Percentiles rank a stretch among this genome's conserved stretches.
Conservation (phyloP, 169 alveolate genomes). For the Plasmodium fragile region DNA sequence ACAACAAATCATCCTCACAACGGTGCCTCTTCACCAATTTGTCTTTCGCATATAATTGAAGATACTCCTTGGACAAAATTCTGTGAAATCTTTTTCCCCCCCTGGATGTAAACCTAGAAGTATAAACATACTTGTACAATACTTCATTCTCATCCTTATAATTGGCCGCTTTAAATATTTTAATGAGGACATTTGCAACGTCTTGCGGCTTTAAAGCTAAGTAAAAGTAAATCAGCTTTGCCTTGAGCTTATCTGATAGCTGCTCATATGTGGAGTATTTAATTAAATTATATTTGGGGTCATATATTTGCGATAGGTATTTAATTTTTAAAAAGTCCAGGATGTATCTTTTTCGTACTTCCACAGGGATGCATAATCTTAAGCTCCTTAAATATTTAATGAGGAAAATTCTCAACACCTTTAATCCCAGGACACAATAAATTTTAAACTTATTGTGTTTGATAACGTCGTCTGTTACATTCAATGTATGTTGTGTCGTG, state of each 20-base stretch:
- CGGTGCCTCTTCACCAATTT: conserved; percentile 38
- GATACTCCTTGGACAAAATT: conserved; percentile 79
- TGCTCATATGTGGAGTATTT: conserved; percentile 31
- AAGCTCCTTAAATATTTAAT: conserved; percentile 67
- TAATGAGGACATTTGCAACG: conserved; percentile 80
- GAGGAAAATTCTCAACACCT: conserved; percentile 24
- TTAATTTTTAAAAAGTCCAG: conserved; percentile 76
- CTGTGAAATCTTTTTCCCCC: conserved; percentile 81
- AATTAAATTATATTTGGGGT: conserved; percentile 68
- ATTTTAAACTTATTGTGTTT: conserved; percentile 67
- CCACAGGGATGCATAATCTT: conserved; percentile 80
- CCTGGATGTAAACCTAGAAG: conserved; percentile 79
- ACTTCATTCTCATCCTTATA: conserved; percentile 82
- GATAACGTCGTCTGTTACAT: conserved; percentile 34
- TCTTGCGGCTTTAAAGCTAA: conserved; percentile 81
- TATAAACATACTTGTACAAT: conserved; percentile 73
- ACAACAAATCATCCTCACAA: conserved; percentile 48
- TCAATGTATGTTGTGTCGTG: conserved; percentile 49
- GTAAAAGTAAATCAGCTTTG: conserved; percentile 79
- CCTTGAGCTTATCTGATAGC: conserved; percentile 74
- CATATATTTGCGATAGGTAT: conserved; percentile 73
- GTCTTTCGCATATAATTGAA: conserved; percentile 14
- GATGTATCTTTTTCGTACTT: conserved; percentile 79
- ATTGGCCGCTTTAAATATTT: conserved; percentile 80
- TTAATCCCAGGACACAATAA: conserved; percentile 62